These are phyloP conservation scores for Phyllosticta citriasiana DNA, from an alignment of 2,329 filamentous ascomycete species.

Conservation along the genomic window DNA sequence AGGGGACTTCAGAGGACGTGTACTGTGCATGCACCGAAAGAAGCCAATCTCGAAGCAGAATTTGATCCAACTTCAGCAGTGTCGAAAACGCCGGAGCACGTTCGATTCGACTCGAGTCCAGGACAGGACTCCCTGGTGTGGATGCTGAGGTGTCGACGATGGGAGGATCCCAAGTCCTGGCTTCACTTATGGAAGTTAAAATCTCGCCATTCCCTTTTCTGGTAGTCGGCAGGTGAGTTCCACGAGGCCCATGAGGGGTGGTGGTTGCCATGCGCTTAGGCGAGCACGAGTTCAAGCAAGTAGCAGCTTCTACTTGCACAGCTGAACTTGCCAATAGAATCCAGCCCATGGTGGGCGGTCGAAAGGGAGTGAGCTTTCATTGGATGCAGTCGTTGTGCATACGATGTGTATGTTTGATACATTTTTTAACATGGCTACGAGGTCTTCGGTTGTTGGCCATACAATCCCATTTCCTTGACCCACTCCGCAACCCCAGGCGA, in stretches of 20 bases:
- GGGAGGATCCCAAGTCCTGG: background rate
- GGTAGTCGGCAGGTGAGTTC: background rate
- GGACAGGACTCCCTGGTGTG: background rate
- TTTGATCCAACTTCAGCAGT: background rate
- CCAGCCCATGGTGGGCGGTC: background rate
- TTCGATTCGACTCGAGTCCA: background rate
- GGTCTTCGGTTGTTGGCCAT: conserved; percentile 30
- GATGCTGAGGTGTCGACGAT: background rate
- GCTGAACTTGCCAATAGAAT: background rate
- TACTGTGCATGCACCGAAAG: background rate
- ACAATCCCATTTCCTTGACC: conserved; percentile 48
- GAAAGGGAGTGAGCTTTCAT: background rate
- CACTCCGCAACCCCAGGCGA: conserved; percentile 47
- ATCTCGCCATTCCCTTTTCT: background rate
- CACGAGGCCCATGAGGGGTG: background rate
- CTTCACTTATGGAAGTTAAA: background rate
- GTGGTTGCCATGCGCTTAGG: background rate
- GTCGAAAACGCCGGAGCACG: background rate
- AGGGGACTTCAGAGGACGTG: background rate
- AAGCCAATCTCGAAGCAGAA: background rate
- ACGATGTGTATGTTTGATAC: background rate
- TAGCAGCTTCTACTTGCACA: background rate
- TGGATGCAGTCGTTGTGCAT: background rate
- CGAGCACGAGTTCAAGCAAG: background rate
- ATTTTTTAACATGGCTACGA: background rate